Evolutionary conservation across 2,329 filamentous ascomycete genomes (phyloP).

Genomic region (Fusarium palustre): DNA sequence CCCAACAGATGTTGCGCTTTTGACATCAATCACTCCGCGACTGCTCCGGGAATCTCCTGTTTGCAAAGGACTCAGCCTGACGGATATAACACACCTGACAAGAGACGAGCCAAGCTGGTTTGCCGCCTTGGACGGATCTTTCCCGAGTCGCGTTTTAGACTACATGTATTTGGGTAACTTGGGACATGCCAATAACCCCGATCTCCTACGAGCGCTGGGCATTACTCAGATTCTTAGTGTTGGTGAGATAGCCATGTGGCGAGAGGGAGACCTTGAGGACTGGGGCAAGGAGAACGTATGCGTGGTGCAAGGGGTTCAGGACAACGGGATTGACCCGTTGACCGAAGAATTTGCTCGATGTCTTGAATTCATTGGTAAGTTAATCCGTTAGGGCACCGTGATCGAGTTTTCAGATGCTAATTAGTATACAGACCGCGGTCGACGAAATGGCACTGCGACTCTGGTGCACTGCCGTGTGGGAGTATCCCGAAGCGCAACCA

Average conservation of each 20-base stretch:
- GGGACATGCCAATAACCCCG: slow-evolving; percentile 92
- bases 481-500: slow-evolving; percentile 94
- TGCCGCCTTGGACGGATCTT: slow-evolving; percentile 83
- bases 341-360: slow-evolving; percentile 87
- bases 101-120: slow-evolving; percentile 82
- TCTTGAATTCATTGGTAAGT: slow-evolving; percentile 90
- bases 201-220: slow-evolving; percentile 80
- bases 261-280: slow-evolving; percentile 72
- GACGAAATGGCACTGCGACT: slow-evolving; percentile 81
- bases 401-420: slow-evolving; percentile 8
- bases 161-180: slow-evolving; percentile 98
- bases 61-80: slow-evolving; percentile 60
- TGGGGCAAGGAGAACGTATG: slow-evolving; percentile 86
- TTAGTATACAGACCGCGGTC: slow-evolving; percentile 76
- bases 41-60: slow-evolving; percentile 78
- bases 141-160: slow-evolving; percentile 87
- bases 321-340: slow-evolving; percentile 95
- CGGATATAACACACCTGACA: slow-evolving; percentile 65
- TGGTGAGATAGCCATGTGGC: slow-evolving; percentile 88
- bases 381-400: background rate
- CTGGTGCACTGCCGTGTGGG: slow-evolving; percentile 97
- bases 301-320: slow-evolving; percentile 86
- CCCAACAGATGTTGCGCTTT: slow-evolving; percentile 84
- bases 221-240: slow-evolving; percentile 92
- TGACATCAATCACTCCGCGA: slow-evolving; percentile 80